Conservation (phyloP, 495 filamentous ascomycete species). For the Talaromyces thailandensis region DNA sequence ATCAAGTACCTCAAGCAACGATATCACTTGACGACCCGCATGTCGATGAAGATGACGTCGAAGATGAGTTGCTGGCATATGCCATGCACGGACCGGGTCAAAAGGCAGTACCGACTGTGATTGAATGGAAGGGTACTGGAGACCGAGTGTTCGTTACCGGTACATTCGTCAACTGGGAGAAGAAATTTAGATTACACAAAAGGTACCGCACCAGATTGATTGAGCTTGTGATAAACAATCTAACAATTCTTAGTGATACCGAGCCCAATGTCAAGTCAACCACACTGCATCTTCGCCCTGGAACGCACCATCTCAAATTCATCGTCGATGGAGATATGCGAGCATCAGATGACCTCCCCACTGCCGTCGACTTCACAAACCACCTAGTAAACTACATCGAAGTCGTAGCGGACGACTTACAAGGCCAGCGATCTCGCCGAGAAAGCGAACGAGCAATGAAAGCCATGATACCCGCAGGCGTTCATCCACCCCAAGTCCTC, state of each 20-base stretch:
- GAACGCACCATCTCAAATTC: conserved; percentile 95
- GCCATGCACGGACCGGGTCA: conserved; percentile 41
- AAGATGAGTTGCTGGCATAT: conserved; percentile 57
- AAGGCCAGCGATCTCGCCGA: conserved; percentile 19
- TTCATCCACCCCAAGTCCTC: conserved; percentile 38
- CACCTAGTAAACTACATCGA: conserved; percentile 97
- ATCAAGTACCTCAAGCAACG: conserved; percentile 31
- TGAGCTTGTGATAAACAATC: background rate
- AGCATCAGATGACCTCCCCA: conserved; percentile 76
- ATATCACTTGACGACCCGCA: conserved; percentile 44
- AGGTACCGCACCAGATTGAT: conserved; percentile 41
- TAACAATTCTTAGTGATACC: conserved; percentile 20
- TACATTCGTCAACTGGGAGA: conserved; percentile 92
- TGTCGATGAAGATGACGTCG: conserved; percentile 69
- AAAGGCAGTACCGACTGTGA: conserved; percentile 59
- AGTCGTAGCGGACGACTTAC: conserved; percentile 66
- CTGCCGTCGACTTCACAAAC: conserved; percentile 93
- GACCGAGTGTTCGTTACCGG: conserved; percentile 93
- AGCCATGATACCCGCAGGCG: conserved; percentile 23
- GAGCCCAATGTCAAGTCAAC: conserved; percentile 54
- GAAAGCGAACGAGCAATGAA: conserved; percentile 19
- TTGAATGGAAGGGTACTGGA: conserved; percentile 73
- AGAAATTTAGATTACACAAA: conserved; percentile 76
- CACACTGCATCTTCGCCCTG: conserved; percentile 72
- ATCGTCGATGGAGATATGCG: conserved; percentile 90